Conservation (phyloP, 2,329 filamentous ascomycete species). For the Camptophora hylomeconis region DNA sequence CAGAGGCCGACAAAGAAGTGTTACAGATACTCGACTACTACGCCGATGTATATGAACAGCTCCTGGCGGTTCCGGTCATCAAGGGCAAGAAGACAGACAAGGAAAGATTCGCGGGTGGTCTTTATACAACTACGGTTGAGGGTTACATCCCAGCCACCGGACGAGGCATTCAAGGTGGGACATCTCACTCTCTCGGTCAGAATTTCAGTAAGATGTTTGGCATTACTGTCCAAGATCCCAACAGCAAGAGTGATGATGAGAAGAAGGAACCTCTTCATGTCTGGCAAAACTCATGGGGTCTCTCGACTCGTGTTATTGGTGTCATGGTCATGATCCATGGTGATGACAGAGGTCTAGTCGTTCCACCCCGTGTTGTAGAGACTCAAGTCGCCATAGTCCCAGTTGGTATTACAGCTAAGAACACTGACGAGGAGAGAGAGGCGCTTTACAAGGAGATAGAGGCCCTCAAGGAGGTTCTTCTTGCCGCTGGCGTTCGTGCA, state of each 20-base stretch:
- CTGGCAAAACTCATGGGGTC: slow-evolving; percentile 98
- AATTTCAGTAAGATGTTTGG: slow-evolving; percentile 99
- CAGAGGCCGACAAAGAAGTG: slow-evolving; percentile 72
- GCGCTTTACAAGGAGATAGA: slow-evolving; percentile 66
- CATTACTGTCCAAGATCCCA: slow-evolving; percentile 90
- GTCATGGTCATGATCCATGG: slow-evolving; percentile 99
- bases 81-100: slow-evolving; percentile 92
- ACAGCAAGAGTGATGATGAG: slow-evolving; percentile 56
- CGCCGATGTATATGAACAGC: slow-evolving; percentile 78
- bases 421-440: slow-evolving; percentile 62
- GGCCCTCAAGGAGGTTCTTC: slow-evolving; percentile 54
- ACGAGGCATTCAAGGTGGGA: slow-evolving; percentile 90
- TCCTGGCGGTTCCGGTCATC: slow-evolving; percentile 88
- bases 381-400: slow-evolving; percentile 78
- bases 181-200: slow-evolving; percentile 87
- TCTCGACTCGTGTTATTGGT: slow-evolving; percentile 92
- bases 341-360: slow-evolving; percentile 87
- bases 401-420: slow-evolving; percentile 85
- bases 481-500: slow-evolving; percentile 60
- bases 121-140: slow-evolving; percentile 94
- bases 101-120: slow-evolving; percentile 92
- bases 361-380: slow-evolving; percentile 81
- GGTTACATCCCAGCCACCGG: slow-evolving; percentile 94
- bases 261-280: slow-evolving; percentile 58
- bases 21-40: slow-evolving; percentile 89